Evolutionary conservation across 352 stramenopile genomes (phyloP).

Genomic region (Globisporangium alternatum): DNA sequence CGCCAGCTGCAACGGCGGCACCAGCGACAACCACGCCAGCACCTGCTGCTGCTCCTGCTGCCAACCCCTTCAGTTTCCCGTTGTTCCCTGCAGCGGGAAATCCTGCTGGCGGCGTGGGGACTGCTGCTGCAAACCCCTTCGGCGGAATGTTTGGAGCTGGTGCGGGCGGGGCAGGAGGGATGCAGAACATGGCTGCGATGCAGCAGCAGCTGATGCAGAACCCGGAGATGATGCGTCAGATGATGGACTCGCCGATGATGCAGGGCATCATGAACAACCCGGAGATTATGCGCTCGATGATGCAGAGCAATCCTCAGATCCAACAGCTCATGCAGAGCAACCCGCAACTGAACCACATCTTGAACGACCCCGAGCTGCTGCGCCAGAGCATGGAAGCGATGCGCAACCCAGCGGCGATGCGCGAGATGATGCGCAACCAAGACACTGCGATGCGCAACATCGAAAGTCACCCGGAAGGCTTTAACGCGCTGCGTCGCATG

Average conservation of each 20-base stretch:
- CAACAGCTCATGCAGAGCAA: slow-evolving; percentile 94
- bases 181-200: slow-evolving; percentile 73
- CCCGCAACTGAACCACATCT: slow-evolving; percentile 93
- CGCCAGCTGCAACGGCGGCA: slow-evolving; percentile 16
- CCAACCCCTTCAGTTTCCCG: slow-evolving; percentile 56
- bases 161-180: slow-evolving; percentile 21
- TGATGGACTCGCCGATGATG: slow-evolving; percentile 91
- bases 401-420: slow-evolving; percentile 94
- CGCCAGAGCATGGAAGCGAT: slow-evolving; percentile 96
- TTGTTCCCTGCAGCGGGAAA: slow-evolving; percentile 32
- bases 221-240: slow-evolving; percentile 84
- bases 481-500: slow-evolving; percentile 95
- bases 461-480: slow-evolving; percentile 96
- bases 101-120: slow-evolving; percentile 13
- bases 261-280: slow-evolving; percentile 95
- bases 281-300: slow-evolving; percentile 94
- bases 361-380: slow-evolving; percentile 95
- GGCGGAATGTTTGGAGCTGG: slow-evolving; percentile 43
- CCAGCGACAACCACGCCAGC: slow-evolving; percentile 21
- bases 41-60: slow-evolving; percentile 15
- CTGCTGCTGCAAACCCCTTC: slow-evolving; percentile 48
- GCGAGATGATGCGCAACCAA: slow-evolving; percentile 96
- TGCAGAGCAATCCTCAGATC: slow-evolving; percentile 96
- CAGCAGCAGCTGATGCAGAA: slow-evolving; percentile 90
- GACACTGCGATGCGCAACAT: slow-evolving; percentile 97